Base-by-base conservation (phyloP, 1,139 yeast species). In the Suhomyces choctaworum region DNA sequence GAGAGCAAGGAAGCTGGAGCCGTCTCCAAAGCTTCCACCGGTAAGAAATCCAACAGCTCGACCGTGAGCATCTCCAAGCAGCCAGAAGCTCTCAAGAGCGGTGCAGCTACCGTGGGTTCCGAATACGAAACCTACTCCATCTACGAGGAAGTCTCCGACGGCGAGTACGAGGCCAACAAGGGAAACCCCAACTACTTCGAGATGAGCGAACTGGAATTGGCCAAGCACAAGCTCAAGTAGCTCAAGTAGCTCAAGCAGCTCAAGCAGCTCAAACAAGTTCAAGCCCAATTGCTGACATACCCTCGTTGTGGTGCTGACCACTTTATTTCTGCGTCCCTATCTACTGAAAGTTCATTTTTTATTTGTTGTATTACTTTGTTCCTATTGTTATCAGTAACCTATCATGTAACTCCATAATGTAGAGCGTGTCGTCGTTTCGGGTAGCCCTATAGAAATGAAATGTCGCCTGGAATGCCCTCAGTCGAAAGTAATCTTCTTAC, bases 401-500 rank as follows among this genome's bases (percentile, higher is more conserved):
- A 22, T 10, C 9, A 12, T 25, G 27, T 25, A 25, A 20, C 4
- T 6, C 4, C 9, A 19, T 19, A 19, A 19, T 19, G 22, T 19
- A 19, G 10, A 19, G 10, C 7, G 10, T 19, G 22, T 19, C 10
- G 22, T 19, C 22, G 22, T 10, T 19, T 7, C 22, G 10, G 7
- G 7, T 19, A 7, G 7, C 7, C 10, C 10, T 7, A 19, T 19
- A 19, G 8, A 19, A 19, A 7, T 10, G 7, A 19, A 22, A 5
- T n/a, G n/a, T n/a, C n/a, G n/a, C n/a, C n/a, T n/a, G n/a, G n/a
- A n/a, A n/a, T n/a, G 6, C 8, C 14, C 10, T 44, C 55, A 70
- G 45, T 69, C 76, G 37, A 90, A 90, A 5, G 80, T 83, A 34
- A 74, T 72, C 61, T 89, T 92, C 64, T 87, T 90, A 58, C 97